Evolutionary conservation across 352 stramenopile species (phyloP), one percentile per base, ranked within the genome.

Genomic region (Phytophthora sp.): DNA sequence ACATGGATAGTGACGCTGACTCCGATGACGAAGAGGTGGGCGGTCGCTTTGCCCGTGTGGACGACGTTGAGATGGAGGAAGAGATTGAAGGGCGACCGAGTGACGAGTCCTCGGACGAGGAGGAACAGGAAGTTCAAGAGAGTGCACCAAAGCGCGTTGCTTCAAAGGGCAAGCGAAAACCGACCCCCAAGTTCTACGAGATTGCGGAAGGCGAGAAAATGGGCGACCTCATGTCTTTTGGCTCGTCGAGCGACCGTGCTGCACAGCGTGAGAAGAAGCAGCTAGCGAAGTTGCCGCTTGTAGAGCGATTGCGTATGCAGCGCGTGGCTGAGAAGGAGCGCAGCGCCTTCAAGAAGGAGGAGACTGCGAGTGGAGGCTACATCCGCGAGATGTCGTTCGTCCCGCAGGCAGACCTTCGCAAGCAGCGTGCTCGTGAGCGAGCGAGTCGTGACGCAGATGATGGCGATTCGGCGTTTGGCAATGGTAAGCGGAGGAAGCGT

Each of bases 1-100:
- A 98, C 65, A 96, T 98, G 80, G 95, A 98, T 73, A 98, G 91
- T 63, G 93, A 96, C 63, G 87, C 78, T 39, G 85, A 46, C 49
- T 91, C 64, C 20, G 84, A 84, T n/a, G 84, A 89, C 18, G 80
- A 91, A 4, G 70, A 81, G 15, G 73, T 85, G 23, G 76, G 72
- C 38, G 79, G 76, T 41, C 82, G 87, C 29, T 93, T 96, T 41
- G 76, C 89, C 38, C 67, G 90, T 13, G 74, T 95, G 13, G 86
- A 80, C 8, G 83, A 94, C 31, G 73, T 81, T 6, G 74, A 92
- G 2, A 65, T 84, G n/a, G 84, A 84, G 16, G 86, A 88, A 38
- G 71, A 84, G 20, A 71, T 86, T 24, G 83, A 89, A 60, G 76
- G 81, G 18, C 74, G 82, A 27, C 79, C 79, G 11, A 90, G 75